These are phyloP conservation scores for Heritiera fomes DNA, from an alignment of 345 rosid species.

Conservation along the genomic window DNA sequence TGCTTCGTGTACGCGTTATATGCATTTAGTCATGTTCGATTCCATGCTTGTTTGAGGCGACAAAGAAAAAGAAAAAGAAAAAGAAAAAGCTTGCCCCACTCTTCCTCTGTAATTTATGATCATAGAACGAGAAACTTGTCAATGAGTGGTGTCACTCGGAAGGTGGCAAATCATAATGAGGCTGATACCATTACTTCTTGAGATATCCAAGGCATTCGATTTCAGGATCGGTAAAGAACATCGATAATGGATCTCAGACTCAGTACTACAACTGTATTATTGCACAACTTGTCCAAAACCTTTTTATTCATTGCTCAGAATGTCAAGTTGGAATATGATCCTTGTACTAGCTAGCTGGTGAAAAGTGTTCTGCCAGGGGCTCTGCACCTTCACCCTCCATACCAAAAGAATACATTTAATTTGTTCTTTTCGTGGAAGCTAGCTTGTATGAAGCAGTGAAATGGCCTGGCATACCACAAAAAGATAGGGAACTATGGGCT, in stretches of 20 bases:
- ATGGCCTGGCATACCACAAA: neutral
- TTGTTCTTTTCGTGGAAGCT: slow-evolving; percentile 15
- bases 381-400: slow-evolving; percentile 20
- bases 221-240: slow-evolving; percentile 16
- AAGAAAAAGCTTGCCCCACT: neutral
- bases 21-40: neutral
- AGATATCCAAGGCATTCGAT: slow-evolving; percentile 11
- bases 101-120: too few relatives aligned
- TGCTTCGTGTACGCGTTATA: neutral
- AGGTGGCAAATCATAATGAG: slow-evolving; percentile 11
- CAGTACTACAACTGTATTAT: neutral
- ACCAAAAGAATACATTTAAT: neutral
- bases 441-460: slow-evolving; percentile 23
- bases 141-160: neutral
- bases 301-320: neutral
- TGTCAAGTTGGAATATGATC: neutral
- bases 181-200: neutral
- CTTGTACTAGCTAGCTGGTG: too few relatives aligned
- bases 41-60: neutral
- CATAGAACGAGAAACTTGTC: too few relatives aligned
- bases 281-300: slow-evolving; percentile 7
- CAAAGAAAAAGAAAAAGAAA: too few relatives aligned
- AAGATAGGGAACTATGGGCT: neutral
- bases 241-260: neutral
- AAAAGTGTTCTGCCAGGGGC: slow-evolving; percentile 28